These are phyloP conservation scores for Pyrenophora graminea DNA, from an alignment of 2,329 filamentous ascomycete species.

Conservation along the genomic window DNA sequence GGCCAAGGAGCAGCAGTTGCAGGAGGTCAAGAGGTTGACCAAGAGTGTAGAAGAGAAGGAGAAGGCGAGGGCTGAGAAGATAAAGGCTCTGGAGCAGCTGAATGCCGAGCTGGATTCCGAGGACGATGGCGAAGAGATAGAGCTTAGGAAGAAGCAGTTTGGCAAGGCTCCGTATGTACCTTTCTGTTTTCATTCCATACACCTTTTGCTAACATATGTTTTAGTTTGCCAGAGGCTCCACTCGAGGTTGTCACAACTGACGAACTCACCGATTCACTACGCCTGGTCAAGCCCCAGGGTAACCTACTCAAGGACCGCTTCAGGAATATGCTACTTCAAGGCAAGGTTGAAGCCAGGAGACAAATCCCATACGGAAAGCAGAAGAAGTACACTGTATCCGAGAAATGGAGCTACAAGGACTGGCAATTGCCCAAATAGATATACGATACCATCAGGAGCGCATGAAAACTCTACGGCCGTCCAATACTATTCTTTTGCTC, in stretches of 20 bases:
- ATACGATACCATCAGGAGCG: not conserved
- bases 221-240: constrained; percentile 69
- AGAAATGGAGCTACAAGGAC: constrained; percentile 99
- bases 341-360: constrained; percentile 83
- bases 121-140: constrained; percentile 46
- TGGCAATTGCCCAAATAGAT: constrained; percentile 61
- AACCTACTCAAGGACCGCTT: constrained; percentile 92
- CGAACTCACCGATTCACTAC: constrained; percentile 56
- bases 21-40: constrained; percentile 72
- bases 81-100: constrained; percentile 32
- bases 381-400: constrained; percentile 77
- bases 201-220: constrained; percentile 13
- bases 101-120: constrained; percentile 32
- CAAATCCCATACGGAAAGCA: constrained; percentile 81
- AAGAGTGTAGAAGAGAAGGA: constrained; percentile 66
- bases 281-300: constrained; percentile 79
- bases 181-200: not conserved
- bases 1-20: constrained; percentile 71
- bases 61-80: constrained; percentile 41
- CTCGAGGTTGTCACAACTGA: constrained; percentile 56
- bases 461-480: too few relatives aligned
- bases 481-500: not conserved
- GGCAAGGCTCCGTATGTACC: constrained; percentile 62
- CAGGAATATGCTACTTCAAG: constrained; percentile 82
- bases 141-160: constrained; percentile 71